phyloP scores from a whole-genome alignment of 148 eudicot genomes.

The Bassia scoparia region DNA sequence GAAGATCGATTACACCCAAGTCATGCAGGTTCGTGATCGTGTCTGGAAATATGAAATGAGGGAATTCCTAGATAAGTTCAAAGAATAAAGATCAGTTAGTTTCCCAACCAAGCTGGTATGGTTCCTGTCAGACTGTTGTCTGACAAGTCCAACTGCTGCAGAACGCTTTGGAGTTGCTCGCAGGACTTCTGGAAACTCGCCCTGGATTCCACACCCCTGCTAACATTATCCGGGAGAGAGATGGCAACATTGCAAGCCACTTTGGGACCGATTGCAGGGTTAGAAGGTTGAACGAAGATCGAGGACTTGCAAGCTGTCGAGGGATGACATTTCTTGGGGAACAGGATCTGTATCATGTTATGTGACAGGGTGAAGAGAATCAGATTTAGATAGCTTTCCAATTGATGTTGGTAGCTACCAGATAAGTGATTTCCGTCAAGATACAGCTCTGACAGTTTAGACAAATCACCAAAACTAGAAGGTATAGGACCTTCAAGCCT shows the following conservation, averaged over 20 bases:
- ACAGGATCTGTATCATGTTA: conserved; percentile 50
- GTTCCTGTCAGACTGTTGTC: conserved; percentile 42
- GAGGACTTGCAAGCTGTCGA: conserved; percentile 33
- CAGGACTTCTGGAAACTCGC: conserved; percentile 33
- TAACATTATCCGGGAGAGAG: conserved; percentile 33
- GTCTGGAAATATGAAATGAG: conserved; percentile 38
- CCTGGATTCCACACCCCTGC: conserved; percentile 46
- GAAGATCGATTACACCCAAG: conserved; percentile 44
- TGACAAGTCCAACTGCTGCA: conserved; percentile 49
- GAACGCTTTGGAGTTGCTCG: conserved; percentile 19
- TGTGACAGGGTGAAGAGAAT: conserved; percentile 26
- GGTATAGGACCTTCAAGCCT: conserved; percentile 47
- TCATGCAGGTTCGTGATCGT: conserved; percentile 28
- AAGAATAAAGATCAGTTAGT: conserved; percentile 31
- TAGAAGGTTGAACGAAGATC: conserved; percentile 46
- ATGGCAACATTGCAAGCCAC: conserved; percentile 42
- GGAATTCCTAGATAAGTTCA: conserved; percentile 47
- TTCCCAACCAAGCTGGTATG: conserved; percentile 47
- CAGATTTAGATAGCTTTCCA: conserved; percentile 38
- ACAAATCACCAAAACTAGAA: conserved; percentile 38
- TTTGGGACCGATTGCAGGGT: conserved; percentile 36
- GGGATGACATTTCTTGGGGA: conserved; percentile 43
- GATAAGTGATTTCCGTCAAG: conserved; percentile 39
- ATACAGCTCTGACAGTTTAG: conserved; percentile 34
- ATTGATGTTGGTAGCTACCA: conserved; percentile 42